These are phyloP conservation scores for Peronospora farinosa DNA, from an alignment of 352 stramenopile species.

Conservation along the genomic window DNA sequence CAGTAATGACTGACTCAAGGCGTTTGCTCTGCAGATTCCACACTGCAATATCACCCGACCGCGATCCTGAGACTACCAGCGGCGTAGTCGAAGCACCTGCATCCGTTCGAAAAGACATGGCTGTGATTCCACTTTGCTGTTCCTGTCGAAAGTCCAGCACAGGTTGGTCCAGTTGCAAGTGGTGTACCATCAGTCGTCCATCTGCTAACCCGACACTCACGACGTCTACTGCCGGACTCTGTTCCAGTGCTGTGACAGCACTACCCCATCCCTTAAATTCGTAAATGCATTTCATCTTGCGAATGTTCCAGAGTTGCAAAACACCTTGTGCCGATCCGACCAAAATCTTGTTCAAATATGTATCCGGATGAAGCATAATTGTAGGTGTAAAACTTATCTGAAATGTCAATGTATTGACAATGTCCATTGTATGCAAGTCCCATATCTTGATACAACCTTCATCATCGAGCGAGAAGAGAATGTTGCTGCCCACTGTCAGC, in stretches of 20 bases:
- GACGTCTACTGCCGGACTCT: conserved; percentile 87
- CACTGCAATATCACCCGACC: conserved; percentile 77
- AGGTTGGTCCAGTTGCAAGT: conserved; percentile 78
- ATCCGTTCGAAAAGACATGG: conserved; percentile 87
- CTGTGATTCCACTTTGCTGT: conserved; percentile 75
- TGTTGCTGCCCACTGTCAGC: conserved; percentile 44
- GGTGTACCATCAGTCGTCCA: conserved; percentile 80
- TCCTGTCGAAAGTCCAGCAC: conserved; percentile 78
- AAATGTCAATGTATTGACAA: conserved; percentile 55
- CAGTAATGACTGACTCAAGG: conserved; percentile 74
- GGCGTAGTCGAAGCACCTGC: conserved; percentile 42
- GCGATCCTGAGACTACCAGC: conserved; percentile 61
- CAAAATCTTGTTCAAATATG: conserved; percentile 93
- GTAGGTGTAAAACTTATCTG: conserved; percentile 53
- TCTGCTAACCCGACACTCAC: conserved; percentile 79
- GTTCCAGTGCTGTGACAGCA: conserved; percentile 67
- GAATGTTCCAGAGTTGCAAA: conserved; percentile 89
- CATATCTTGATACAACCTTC: conserved; percentile 46
- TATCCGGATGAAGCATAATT: conserved; percentile 85
- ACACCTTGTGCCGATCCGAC: conserved; percentile 76
- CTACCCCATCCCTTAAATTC: conserved; percentile 70
- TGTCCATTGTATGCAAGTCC: conserved; percentile 58
- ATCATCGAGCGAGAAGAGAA: conserved; percentile 73
- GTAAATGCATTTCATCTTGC: conserved; percentile 86
- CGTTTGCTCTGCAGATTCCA: conserved; percentile 89